Evolutionary conservation across 1,284 basidiomycete species (phyloP).

Genomic region (Vanrija sp.): DNA sequence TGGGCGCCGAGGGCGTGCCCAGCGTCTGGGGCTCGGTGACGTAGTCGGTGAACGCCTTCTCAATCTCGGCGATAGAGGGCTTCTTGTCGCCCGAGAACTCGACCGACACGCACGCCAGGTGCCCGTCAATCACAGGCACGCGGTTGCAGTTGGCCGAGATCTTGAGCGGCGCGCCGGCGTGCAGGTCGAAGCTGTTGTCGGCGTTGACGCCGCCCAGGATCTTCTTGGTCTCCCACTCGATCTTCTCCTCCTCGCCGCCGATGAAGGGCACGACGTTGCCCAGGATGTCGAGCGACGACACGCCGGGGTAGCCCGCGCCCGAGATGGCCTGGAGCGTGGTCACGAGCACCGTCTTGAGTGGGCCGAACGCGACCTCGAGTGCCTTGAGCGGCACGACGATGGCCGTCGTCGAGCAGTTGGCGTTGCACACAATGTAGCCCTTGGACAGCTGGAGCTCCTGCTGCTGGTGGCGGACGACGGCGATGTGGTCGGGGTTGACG

Average conservation of each 20-base stretch:
- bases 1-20: slow-evolving; percentile 79
- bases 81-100: slow-evolving; percentile 67
- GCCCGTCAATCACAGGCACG: slow-evolving; percentile 89
- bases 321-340: slow-evolving; percentile 98
- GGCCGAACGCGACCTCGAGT: slow-evolving; percentile 87
- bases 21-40: slow-evolving; percentile 74
- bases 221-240: slow-evolving; percentile 97
- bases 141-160: slow-evolving; percentile 90
- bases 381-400: slow-evolving; percentile 89
- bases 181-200: slow-evolving; percentile 74
- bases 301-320: slow-evolving; percentile 94
- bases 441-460: slow-evolving; percentile 66
- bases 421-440: slow-evolving; percentile 97
- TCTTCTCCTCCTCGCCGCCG: slow-evolving; percentile 83
- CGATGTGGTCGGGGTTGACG: slow-evolving; percentile 84
- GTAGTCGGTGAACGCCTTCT: slow-evolving; percentile 72
- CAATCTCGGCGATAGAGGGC: slow-evolving; percentile 82
- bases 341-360: slow-evolving; percentile 82
- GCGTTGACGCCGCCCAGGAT: slow-evolving; percentile 79
- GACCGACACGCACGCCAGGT: slow-evolving; percentile 82
- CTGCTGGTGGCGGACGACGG: slow-evolving; percentile 80
- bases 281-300: slow-evolving; percentile 83
- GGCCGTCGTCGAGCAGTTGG: slow-evolving; percentile 97
- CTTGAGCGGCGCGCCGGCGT: slow-evolving; percentile 68
- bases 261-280: slow-evolving; percentile 61